phyloP scores from a whole-genome alignment of 83 land plant species.

The Diphasiastrum complanatum region DNA sequence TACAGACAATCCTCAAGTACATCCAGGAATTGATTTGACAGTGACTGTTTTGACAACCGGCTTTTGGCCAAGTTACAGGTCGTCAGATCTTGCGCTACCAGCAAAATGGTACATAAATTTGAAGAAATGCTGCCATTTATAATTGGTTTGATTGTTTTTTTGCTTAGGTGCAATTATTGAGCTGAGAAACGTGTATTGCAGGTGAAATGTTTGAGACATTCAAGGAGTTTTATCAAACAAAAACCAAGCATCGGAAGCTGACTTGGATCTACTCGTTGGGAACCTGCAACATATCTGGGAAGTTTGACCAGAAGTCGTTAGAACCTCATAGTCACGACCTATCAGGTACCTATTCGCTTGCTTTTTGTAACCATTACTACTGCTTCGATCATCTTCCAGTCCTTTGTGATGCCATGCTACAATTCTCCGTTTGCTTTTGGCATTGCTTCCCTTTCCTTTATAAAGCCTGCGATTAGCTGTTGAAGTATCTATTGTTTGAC shows the following conservation, averaged over 20 bases:
- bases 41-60: conserved; percentile 10
- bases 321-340: conserved; percentile 7
- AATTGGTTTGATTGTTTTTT: not conserved
- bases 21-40: conserved; percentile 2
- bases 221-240: conserved; percentile 7
- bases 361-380: not conserved
- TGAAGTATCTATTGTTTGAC: too few species aligned
- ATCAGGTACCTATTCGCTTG: not conserved
- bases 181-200: not conserved
- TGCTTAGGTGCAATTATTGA: not conserved
- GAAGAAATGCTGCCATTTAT: not conserved
- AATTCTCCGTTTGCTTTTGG: not conserved
- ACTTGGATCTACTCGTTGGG: conserved; percentile 12
- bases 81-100: conserved; percentile 8
- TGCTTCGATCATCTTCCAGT: not conserved
- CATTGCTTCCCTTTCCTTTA: not conserved
- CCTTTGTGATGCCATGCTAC: not conserved
- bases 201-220: not conserved
- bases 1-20: not conserved
- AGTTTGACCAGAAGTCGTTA: conserved; percentile 2
- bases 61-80: conserved; percentile 11
- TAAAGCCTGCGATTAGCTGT: too few species aligned
- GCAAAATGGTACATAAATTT: not conserved
- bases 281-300: conserved; percentile 10
- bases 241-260: conserved; percentile 6